Base-by-base conservation (phyloP, 2,329 filamentous ascomycete species). In the Beauveria brongniartii region DNA sequence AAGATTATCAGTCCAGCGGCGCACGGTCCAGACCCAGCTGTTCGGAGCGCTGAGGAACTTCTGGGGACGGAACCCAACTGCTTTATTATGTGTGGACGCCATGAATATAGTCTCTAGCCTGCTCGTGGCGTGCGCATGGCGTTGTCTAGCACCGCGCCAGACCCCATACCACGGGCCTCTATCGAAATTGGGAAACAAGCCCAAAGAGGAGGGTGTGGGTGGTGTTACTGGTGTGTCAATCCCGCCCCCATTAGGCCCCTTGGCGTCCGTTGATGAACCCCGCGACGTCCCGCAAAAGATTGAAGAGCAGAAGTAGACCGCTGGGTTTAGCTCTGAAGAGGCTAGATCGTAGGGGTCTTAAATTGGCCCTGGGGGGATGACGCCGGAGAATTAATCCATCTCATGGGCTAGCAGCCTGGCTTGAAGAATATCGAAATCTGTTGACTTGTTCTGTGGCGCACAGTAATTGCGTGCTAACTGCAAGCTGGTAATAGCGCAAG, bases 111-210 rank as follows among this genome's bases (percentile, higher is more conserved):
- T 30, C 14, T 18, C n/a, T 28, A n/a, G 24, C 44, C 28, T 48
- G 41, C 20, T 50, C 22, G 24, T 50, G 46, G 55, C 55, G 55
- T 58, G 22, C 55, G 24, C 34, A 43, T 51, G 55, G 55, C 55
- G 46, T 58, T 56, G 34, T 37, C 16, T 43, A 51, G 46, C 16
- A 26, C 37, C 6, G 43, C 47, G 55, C 55, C 24, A 51, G 47
- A 43, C 55, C 51, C 55, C 55, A 44, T 58, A 51, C 8, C 55
- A 58, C 58, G 58, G 58, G 50, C 51, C 50, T 61, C 43, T 61
- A 48, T 55, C 58, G 30, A 53, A 47, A 54, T 61, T 61, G n/a
- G 58, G 58, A 61, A 61, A 28, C 20, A 48, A 18, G 20, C 24
- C 34, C 56, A 40, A 48, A 12, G 30, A 37, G 55, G 44, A 28